phyloP scores from a whole-genome alignment of 208 protist genomes.

The Crithidia sp. region DNA sequence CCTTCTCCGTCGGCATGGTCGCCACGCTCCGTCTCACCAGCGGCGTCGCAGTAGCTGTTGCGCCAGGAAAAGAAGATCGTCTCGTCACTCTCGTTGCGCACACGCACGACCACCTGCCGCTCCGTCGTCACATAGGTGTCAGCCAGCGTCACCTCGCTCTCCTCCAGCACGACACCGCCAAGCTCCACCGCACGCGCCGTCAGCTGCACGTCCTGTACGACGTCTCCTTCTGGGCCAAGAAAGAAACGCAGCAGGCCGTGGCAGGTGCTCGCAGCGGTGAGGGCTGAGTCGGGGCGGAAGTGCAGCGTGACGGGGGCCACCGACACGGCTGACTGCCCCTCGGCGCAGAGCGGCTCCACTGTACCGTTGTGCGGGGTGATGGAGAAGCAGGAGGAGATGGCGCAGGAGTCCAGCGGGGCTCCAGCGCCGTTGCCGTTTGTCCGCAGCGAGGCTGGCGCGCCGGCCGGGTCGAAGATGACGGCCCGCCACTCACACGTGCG shows the following conservation, averaged over 20 bases:
- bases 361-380: conserved; percentile 57
- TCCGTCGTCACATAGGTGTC: conserved; percentile 92
- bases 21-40: conserved; percentile 3
- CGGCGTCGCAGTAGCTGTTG: conserved; percentile 35
- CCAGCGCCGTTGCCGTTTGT: background rate
- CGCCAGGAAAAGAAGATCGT: conserved; percentile 89
- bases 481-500: conserved; percentile 74
- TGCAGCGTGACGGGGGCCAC: conserved; percentile 38
- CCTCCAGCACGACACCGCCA: conserved; percentile 68
- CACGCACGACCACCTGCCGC: conserved; percentile 79
- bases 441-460: background rate
- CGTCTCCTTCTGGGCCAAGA: conserved; percentile 83
- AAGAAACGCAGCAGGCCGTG: conserved; percentile 68
- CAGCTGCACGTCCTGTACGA: conserved; percentile 76
- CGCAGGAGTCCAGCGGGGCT: conserved; percentile 35
- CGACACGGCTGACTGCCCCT: conserved; percentile 30
- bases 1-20: conserved; percentile 6
- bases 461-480: conserved; percentile 24
- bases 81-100: conserved; percentile 88
- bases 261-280: conserved; percentile 18
- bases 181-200: conserved; percentile 73
- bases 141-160: conserved; percentile 58
- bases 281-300: conserved; percentile 22
- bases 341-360: conserved; percentile 65
- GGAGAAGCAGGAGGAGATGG: conserved; percentile 66